phyloP scores from a whole-genome alignment of 2,329 filamentous ascomycete genomes.

The Epichloe festucae region DNA sequence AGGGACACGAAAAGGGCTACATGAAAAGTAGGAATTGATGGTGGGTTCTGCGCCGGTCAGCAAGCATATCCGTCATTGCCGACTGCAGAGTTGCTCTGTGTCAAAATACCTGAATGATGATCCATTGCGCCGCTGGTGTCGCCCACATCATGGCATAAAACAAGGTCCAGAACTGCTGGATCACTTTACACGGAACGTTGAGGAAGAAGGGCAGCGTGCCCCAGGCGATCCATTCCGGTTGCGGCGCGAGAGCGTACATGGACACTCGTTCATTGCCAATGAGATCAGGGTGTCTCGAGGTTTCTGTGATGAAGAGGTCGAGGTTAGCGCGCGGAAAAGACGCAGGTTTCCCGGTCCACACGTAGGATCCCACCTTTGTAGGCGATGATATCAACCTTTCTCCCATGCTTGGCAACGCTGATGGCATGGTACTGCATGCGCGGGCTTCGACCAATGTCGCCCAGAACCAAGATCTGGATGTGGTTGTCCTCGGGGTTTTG shows the following conservation, averaged over 20 bases:
- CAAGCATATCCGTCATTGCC: neutral
- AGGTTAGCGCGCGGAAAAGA: neutral
- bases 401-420: constrained; percentile 74
- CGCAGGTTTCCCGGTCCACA: neutral
- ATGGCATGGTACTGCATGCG: constrained; percentile 98
- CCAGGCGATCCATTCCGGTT: constrained; percentile 54
- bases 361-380: constrained; percentile 51
- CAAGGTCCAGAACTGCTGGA: constrained; percentile 67
- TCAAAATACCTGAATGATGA: constrained; percentile 58
- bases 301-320: constrained; percentile 38
- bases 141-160: constrained; percentile 61
- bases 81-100: neutral
- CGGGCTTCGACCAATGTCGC: constrained; percentile 88
- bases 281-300: constrained; percentile 67
- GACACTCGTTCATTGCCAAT: constrained; percentile 53
- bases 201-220: constrained; percentile 65
- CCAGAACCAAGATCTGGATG: constrained; percentile 78
- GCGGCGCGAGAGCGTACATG: constrained; percentile 55
- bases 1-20: constrained; percentile 61
- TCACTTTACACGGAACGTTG: constrained; percentile 68
- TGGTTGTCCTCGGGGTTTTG: constrained; percentile 25
- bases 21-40: constrained; percentile 80
- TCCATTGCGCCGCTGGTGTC: constrained; percentile 65
- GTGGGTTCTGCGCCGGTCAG: constrained; percentile 58
- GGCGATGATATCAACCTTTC: constrained; percentile 71